Evolutionary conservation across 2,329 filamentous ascomycete species (phyloP), one percentile per base, ranked within the genome.

Genomic region (Hymenoscyphus salicellus): DNA sequence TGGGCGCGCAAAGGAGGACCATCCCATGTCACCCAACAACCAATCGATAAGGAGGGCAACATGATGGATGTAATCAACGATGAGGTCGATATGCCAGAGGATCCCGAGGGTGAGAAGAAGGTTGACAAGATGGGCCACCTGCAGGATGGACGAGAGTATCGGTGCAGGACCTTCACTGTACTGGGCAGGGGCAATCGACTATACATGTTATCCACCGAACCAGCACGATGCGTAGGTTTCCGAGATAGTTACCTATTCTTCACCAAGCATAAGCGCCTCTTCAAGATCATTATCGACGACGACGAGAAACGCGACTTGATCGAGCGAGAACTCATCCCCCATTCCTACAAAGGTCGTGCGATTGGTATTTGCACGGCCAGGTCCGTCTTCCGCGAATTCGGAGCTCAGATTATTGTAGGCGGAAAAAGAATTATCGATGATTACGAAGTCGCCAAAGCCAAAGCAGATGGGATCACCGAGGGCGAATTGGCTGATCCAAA

Each of bases 121-220:
- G 94, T 99, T 8, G 92, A 97, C 79, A 94, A 94, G 79, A 78
- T 90, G 72, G 95, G 95, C 33, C 87, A 91, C 72, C 84, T 99
- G 2, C 83, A 88, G 68, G 95, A 87, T 32, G 93, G 89, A 4
- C 87, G 95, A 71, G 92, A 98, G 74, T 99, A 99, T 77, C 89
- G 95, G 32, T 97, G 96, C 75, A 90, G 95, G 66, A 97, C 94
- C 1, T 99, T 99, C 77, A 97, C 90, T 7, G 90, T 99, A 69
- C 84, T 87, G 20, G 93, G 92, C 62, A 87, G 93, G 69, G 93
- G 90, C 43, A 86, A 94, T 59, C 83, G 93, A 63, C 86, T 96
- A 11, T 99, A 99, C 85, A 99, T 99, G 95, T 80, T 99, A 78
- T 98, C 95, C 2, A 99, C 95, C 4, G 95, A 99, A 75, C 96